phyloP scores from a whole-genome alignment of 2,329 filamentous ascomycete species.

The Thielaviopsis populi region DNA sequence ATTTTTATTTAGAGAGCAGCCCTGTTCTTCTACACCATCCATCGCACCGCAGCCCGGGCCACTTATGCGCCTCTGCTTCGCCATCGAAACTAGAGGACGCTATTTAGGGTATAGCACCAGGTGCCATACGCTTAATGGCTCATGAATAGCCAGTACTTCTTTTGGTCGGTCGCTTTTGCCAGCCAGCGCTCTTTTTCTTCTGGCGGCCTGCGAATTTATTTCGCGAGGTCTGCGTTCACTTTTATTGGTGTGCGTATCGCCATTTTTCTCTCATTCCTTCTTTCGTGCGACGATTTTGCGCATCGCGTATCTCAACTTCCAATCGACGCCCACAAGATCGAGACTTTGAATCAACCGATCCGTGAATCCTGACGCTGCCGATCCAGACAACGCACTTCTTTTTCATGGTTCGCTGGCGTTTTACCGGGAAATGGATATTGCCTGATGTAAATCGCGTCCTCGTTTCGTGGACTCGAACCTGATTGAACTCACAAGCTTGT shows the following conservation, averaged over 20 bases:
- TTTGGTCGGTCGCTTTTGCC: not conserved
- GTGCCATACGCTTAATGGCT: not conserved
- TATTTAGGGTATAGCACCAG: constrained; percentile 1
- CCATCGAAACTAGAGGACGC: not conserved
- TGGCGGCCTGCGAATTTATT: not conserved
- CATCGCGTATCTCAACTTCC: not conserved
- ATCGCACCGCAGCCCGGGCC: not conserved
- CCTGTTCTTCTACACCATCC: not conserved
- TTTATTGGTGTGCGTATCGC: not conserved
- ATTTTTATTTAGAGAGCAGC: not conserved
- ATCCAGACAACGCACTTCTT: not conserved
- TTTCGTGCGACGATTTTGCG: not conserved
- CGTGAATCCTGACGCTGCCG: not conserved
- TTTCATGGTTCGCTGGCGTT: not conserved
- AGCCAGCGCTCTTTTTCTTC: not conserved
- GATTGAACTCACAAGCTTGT: not conserved
- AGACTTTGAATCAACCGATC: not conserved
- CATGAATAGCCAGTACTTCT: not conserved
- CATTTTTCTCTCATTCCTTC: not conserved
- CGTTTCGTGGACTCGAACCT: not conserved
- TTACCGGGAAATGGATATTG: not conserved
- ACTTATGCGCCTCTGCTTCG: not conserved
- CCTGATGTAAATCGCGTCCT: not conserved
- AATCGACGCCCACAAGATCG: not conserved
- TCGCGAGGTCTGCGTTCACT: not conserved